Base-by-base conservation (phyloP, 352 stramenopile genomes). In the Phytophthora sansomeana region DNA sequence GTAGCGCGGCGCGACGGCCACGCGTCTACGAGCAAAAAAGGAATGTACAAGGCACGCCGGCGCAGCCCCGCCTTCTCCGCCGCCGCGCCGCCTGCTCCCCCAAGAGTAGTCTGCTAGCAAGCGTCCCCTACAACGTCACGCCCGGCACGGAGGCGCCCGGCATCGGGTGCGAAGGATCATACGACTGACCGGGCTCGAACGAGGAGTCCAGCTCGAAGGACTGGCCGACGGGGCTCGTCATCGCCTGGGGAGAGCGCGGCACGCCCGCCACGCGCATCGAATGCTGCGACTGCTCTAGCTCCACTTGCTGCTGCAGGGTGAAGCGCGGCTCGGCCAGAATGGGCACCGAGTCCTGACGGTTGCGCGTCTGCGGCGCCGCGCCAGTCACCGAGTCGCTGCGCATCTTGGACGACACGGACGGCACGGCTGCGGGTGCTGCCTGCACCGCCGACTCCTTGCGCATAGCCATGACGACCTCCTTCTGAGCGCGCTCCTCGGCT, bases 221-320 rank as follows among this genome's bases (percentile, higher is more conserved):
- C 42, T 63, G 41, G 11, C 48, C 44, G 17, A 67, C 48, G 13
- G 69, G 65, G 38, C 61, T 78, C 7, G 35, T 48, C 48, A 63
- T 59, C 6, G 53, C 61, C 44, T 78, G 73, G 17, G 73, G 65
- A 61, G 68, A 80, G 50, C 54, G 67, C 16, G 58, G 61, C 26
- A 65, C 44, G 13, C 55, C 57, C 24, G 48, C 48, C 24, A 74
- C 55, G 19, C 51, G 33, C 58, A 69, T 69, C 39, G 58, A 75
- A 43, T 63, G 54, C 38, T 73, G 60, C 8, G 56, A 71, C 53
- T 69, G 55, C 41, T 81, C 73, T 33, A 65, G 28, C 28, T 70
- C 63, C 28, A 81, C 66, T 61, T 81, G 64, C 46, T 78, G 64
- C 73, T 81, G 67, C 14, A 81, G 61, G 33, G 73, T 81, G 51